Evolutionary conservation across 352 stramenopile genomes (phyloP), one percentile per base, ranked within the genome.

Genomic region (Globisporangium camurandrum): DNA sequence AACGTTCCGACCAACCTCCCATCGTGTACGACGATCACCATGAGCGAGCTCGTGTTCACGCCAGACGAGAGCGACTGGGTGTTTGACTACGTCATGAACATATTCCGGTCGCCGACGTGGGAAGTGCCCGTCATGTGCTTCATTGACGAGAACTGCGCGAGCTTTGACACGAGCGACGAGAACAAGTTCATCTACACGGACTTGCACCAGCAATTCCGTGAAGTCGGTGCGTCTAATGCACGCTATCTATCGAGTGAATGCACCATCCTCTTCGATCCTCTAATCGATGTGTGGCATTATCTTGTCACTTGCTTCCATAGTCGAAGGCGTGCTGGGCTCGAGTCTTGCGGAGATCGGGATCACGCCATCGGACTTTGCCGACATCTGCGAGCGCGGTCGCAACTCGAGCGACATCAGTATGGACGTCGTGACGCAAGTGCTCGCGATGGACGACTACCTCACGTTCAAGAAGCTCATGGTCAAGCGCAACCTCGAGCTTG

Each of bases 401-500:
- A 67, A 87, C 40, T 66, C 64, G 24, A 76, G 58, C 26, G 67
- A 83, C 40, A 71, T 91, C 27, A 86, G 72, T 49, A 70, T 71
- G 44, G 68, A 81, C 17, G 84, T 95, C n/a, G 70, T 95, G 53
- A 86, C 91, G 49, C 75, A 94, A 54, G 84, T 96, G 33, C 57
- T 95, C 22, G 85, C 87, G 14, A 89, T 95, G 62, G 82, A 95
- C 59, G 85, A 96, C 64, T 96, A 95, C 54, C 42, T 93, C 42
- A 92, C 80, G 28, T 96, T 95, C 64, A 96, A 95, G 64, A 95
- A 94, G 57, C 76, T 96, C 58, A 96, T 95, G 87, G 64, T 93
- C 37, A 96, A 95, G 65, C 79, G 82, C 50, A 95, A 95, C 57
- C 66, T 93, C 19, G 87, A 96, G 59, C 75, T 96, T 33, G 84